Evolutionary conservation across 23 red algal species (phyloP), one percentile per base, ranked within the genome.

Genomic region (Pyropia yezoensis): DNA sequence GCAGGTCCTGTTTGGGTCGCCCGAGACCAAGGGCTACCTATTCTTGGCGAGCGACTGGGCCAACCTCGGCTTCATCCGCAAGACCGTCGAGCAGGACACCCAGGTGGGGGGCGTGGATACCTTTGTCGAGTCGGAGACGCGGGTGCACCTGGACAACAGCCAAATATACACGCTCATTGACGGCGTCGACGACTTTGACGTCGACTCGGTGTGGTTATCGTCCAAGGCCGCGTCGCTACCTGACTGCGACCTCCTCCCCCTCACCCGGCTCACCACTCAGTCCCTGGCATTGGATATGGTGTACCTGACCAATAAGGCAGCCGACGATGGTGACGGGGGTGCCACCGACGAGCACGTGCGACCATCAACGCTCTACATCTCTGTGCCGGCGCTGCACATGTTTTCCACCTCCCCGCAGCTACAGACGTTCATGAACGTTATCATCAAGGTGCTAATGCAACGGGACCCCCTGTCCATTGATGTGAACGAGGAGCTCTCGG

Each of bases 371-470:
- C 63, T 88, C 21, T 79, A 71, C 52, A 88, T 88, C 27, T 77
- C 76, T 50, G 73, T 88, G 34, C 83, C 83, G 9, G 64, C 76
- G 25, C 65, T 88, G n/a, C 69, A 65, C 49, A 49, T 88, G 33
- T 71, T 63, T 1, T 78, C 83, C 52, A 78, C 70, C 29, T 71
- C 75, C 13, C 53, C 67, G 19, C 75, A 81, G 70, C 80, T 90
- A 34, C 77, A 83, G 53, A 74, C 78, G 15, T 62, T 80, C 14
- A 65, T 65, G 20, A 72, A 83, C 21, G 86, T 90, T 13, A 65
- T 90, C 7, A 49, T 71, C 19, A 76, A 90, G 61, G 74, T 90
- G 2, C 52, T 90, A 12, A 90, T 83, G 77, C 72, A 90, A 28
- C 78, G 86, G 27, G 77, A 77, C 59, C 70, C 75, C 25, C 68